Evolutionary conservation across 306 rosid genomes (phyloP).

Genomic region (Herpetospermum pedunculosum): DNA sequence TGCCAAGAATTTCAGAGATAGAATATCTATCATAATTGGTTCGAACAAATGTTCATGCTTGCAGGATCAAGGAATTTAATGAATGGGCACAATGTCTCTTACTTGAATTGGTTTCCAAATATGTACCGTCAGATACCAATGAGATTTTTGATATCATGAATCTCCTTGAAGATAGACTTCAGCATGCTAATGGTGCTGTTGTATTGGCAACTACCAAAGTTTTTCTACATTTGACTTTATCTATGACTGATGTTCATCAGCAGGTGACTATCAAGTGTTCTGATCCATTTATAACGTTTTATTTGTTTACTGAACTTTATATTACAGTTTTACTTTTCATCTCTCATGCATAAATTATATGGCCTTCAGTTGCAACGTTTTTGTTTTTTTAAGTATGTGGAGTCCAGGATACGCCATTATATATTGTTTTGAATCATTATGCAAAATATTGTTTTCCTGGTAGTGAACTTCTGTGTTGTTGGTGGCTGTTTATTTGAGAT

Average conservation of each 20-base stretch:
- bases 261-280: slow-evolving; percentile 47
- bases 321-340: not conserved
- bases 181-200: slow-evolving; percentile 99
- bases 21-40: not conserved
- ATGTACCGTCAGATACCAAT: slow-evolving; percentile 67
- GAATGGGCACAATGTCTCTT: slow-evolving; percentile 98
- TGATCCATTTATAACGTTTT: not conserved
- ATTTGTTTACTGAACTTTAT: not conserved
- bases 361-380: not conserved
- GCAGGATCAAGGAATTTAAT: slow-evolving; percentile 87
- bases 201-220: slow-evolving; percentile 90
- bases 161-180: slow-evolving; percentile 98
- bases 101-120: slow-evolving; percentile 79
- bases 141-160: slow-evolving; percentile 98
- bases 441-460: not conserved
- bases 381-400: not conserved
- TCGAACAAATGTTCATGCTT: slow-evolving; percentile 13
- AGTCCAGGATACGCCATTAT: no score
- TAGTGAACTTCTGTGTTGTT: not conserved
- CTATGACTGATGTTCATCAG: slow-evolving; percentile 98
- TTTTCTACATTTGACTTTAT: slow-evolving; percentile 89
- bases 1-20: not conserved
- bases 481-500: not conserved
- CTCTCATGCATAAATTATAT: not conserved
- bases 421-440: not conserved